A percentile compares a stretch with the other conserved stretches of the same genome.
These are phyloP conservation scores for Fusarium tjaetaba DNA, from an alignment of 2,329 filamentous ascomycete species.

Conservation along the genomic window DNA sequence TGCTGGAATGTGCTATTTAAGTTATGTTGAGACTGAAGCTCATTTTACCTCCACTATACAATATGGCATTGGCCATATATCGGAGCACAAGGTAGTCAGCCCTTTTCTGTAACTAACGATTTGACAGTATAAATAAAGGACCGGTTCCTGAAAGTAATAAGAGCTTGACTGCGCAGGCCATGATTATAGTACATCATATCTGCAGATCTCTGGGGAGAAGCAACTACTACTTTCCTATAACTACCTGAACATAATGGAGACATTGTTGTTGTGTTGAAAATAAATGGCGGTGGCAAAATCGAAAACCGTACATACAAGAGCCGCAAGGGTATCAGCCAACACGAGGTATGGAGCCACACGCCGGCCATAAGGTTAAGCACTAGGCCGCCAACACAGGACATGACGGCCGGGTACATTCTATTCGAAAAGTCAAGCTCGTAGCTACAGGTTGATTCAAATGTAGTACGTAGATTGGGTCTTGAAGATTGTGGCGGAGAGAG, in stretches of 20 bases:
- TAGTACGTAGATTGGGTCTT: too few relatives aligned
- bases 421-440: accelerated
- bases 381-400: background rate
- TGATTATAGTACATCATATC: too few relatives aligned
- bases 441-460: too few relatives aligned
- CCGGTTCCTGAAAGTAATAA: background rate
- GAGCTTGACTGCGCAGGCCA: background rate
- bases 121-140: background rate
- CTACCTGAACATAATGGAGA: background rate
- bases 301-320: background rate
- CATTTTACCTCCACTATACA: background rate
- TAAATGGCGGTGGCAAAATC: too few relatives aligned
- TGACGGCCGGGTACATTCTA: background rate
- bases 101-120: too few relatives aligned
- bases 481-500: too few relatives aligned
- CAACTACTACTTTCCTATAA: too few relatives aligned
- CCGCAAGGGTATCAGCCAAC: too few relatives aligned
- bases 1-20: too few relatives aligned
- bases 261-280: too few relatives aligned
- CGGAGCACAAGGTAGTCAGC: background rate
- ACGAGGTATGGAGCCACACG: background rate
- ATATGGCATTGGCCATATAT: too few relatives aligned
- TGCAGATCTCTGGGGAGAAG: background rate
- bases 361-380: background rate
- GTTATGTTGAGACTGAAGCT: background rate